Evolutionary conservation across 768 basidiomycete genomes (phyloP).

Genomic region (Leccinum rimulosum): DNA sequence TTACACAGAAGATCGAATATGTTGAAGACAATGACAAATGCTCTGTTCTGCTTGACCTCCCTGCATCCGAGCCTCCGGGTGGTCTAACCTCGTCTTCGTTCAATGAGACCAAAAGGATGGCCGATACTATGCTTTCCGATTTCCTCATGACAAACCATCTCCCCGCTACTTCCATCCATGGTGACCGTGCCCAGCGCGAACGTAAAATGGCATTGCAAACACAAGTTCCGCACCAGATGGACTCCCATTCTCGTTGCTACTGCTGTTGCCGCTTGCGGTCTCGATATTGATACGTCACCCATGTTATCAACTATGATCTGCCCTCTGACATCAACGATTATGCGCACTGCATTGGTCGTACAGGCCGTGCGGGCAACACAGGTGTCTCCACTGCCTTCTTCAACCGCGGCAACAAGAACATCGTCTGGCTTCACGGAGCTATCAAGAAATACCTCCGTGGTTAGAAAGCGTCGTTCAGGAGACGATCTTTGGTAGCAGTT

Average conservation of each 20-base stretch:
- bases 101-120: constrained; percentile 96
- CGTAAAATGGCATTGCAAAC: constrained; percentile 94
- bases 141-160: constrained; percentile 83
- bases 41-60: constrained; percentile 91
- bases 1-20: constrained; percentile 98
- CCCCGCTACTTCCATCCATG: constrained; percentile 95
- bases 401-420: constrained; percentile 90
- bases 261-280: constrained; percentile 96
- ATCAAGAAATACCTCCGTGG: constrained; percentile 93
- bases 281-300: constrained; percentile 94
- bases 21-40: constrained; percentile 98
- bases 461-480: constrained; percentile 85
- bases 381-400: constrained; percentile 96
- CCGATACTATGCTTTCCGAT: constrained; percentile 89
- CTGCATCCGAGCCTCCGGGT: constrained; percentile 65
- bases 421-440: constrained; percentile 70
- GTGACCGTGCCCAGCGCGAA: constrained; percentile 96
- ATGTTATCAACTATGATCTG: constrained; percentile 97
- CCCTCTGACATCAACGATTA: constrained; percentile 99
- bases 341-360: constrained; percentile 97
- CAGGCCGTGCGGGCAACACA: constrained; percentile 97
- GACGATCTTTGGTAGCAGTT: constrained; percentile 62
- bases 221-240: constrained; percentile 79
- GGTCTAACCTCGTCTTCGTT: constrained; percentile 93
- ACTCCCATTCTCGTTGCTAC: constrained; percentile 98